phyloP scores from a whole-genome alignment of 116 monocot species.

The Cymodocea nodosa region DNA sequence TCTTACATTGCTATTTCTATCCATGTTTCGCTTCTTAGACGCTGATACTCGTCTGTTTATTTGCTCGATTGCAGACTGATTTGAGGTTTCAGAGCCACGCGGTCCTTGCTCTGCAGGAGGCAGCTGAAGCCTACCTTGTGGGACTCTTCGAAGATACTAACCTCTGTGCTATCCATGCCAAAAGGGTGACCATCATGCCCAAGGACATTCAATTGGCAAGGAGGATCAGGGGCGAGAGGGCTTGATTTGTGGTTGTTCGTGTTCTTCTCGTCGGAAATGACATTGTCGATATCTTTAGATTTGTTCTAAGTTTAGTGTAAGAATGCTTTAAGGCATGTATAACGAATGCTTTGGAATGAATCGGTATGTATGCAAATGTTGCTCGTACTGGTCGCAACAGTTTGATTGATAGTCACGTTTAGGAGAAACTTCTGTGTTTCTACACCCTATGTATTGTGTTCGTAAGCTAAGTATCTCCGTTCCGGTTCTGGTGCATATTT shows the following conservation, averaged over 20 bases:
- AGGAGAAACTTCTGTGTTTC: no score
- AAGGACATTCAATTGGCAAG: slow-evolving; percentile 18
- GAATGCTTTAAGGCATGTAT: no score
- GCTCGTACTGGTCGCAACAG: no score
- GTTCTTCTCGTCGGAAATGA: not conserved
- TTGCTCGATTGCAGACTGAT: slow-evolving; percentile 24
- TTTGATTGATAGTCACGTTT: no score
- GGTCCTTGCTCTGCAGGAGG: slow-evolving; percentile 16
- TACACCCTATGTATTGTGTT: no score
- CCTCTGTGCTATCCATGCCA: slow-evolving; percentile 16
- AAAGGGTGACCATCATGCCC: slow-evolving; percentile 19
- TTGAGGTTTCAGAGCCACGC: slow-evolving; percentile 21
- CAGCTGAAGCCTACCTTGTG: slow-evolving; percentile 17
- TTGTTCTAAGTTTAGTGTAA: not conserved
- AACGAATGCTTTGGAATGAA: no score
- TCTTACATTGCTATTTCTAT: not conserved
- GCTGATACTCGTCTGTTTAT: no score
- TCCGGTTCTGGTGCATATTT: no score
- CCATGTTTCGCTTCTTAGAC: not conserved
- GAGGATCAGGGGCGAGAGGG: slow-evolving; percentile 18
- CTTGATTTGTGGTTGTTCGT: not conserved
- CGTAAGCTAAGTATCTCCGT: no score
- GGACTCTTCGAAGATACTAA: slow-evolving; percentile 19
- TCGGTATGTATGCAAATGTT: no score
- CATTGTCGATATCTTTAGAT: not conserved